Base-by-base conservation (phyloP, 495 filamentous ascomycete species). In the Pyrenula aspistea region DNA sequence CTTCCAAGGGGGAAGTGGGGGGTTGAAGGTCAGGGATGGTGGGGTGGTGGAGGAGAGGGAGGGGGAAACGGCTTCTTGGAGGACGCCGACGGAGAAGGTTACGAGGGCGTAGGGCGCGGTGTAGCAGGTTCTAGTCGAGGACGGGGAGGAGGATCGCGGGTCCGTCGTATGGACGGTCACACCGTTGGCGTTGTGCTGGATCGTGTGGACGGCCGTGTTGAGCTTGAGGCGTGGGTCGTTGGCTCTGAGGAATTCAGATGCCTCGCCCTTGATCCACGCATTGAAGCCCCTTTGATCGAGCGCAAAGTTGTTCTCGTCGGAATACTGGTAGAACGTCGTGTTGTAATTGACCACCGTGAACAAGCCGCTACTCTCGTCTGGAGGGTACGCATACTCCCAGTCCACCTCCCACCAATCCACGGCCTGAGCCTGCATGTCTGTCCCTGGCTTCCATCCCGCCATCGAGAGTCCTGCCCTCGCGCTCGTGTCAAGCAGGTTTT, bases 271-370 rank as follows among this genome's bases (percentile, higher is more conserved):
- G 53, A 89, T 76, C 49, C 83, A 79, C 42, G 72, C 62, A 62
- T 80, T 85, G 68, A 81, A 89, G n/a, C 86, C 86, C 2, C 82
- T 74, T 42, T 78, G 77, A 64, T 90, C 86, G 57, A 73, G 70
- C 22, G 86, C 83, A 57, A 79, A 84, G 65, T 88, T 83, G 63
- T 88, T 88, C 25, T 73, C 75, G 10, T 81, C 76, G 20, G 73
- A 75, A 56, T 69, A 78, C 53, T 73, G 68, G 61, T 77, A 72
- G 58, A 71, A 77, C 3, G 74, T 76, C 4, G 74, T 60, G 60
- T 78, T 78, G 56, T 73, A 63, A 21, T 70, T 73, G 19, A 71
- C 73, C 25, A 68, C 64, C 11, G 71, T 65, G 49, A 74, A 78
- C 22, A 73, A 63, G 52, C 74, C 66, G 10, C 74, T 77, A 59